Percentiles rank a stretch among this genome's conserved stretches.
Evolutionary conservation across 1,139 yeast species (phyloP).

Genomic region (Candida freyschussii): DNA sequence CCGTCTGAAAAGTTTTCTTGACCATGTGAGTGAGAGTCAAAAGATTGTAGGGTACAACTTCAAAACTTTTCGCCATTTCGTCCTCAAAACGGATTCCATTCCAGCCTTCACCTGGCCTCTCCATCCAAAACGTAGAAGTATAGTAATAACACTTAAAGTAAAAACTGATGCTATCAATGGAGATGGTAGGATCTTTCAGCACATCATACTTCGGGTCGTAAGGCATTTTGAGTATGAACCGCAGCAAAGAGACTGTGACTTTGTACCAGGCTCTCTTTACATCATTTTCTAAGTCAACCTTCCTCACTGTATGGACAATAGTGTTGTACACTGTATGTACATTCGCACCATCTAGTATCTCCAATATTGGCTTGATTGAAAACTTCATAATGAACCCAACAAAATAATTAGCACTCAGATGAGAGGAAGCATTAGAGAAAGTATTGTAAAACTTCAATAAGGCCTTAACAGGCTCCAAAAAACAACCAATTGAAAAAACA

Average conservation of each 20-base stretch:
- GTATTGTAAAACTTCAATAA: constrained; percentile 29
- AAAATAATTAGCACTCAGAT: constrained; percentile 9
- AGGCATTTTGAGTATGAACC: constrained; percentile 16
- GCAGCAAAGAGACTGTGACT: constrained; percentile 16
- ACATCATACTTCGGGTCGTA: constrained; percentile 17
- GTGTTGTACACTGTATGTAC: constrained; percentile 24
- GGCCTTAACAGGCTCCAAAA: constrained; percentile 39
- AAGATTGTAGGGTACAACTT: constrained; percentile 8
- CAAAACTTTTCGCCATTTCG: constrained; percentile 3
- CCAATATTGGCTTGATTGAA: constrained; percentile 27
- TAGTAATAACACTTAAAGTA: constrained; percentile 14
- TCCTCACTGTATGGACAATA: constrained; percentile 22
- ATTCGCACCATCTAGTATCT: constrained; percentile 28
- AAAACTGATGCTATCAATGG: constrained; percentile 3
- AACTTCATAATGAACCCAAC: constrained; percentile 15
- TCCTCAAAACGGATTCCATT: constrained; percentile 4
- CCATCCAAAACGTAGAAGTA: constrained; percentile 2
- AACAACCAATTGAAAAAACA: constrained; percentile 39
- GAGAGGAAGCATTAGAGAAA: constrained; percentile 13
- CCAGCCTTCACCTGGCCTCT: background rate
- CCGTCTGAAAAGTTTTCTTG: constrained; percentile 1
- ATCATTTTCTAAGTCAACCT: constrained; percentile 24
- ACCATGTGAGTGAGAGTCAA: constrained; percentile 1
- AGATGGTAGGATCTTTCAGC: constrained; percentile 6
- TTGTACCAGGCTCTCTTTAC: constrained; percentile 26